Percentiles rank a stretch among this genome's conserved stretches.
phyloP scores from a whole-genome alignment of 768 basidiomycete genomes.

The Mycena maculata region DNA sequence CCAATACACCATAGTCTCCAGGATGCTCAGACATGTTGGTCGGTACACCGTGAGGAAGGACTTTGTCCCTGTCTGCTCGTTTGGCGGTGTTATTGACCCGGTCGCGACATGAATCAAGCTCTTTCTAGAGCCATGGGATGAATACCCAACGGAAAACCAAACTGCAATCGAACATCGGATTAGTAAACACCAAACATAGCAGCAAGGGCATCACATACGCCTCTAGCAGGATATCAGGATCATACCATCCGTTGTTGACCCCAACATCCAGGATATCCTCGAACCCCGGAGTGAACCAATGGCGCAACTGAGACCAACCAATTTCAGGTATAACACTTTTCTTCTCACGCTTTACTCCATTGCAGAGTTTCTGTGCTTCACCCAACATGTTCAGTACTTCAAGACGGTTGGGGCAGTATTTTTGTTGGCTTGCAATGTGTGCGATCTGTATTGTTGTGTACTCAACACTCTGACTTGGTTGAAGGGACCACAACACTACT shows the following conservation, averaged over 20 bases:
- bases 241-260: slow-evolving; percentile 5
- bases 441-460: not conserved
- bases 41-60: not conserved
- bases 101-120: too few species aligned
- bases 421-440: slow-evolving; percentile 45
- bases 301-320: too few species aligned
- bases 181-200: not conserved
- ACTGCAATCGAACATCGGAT: slow-evolving; percentile 41
- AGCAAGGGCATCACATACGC: slow-evolving; percentile 27
- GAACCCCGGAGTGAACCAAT: too few species aligned
- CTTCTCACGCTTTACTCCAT: slow-evolving; percentile 11
- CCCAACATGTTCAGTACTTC: slow-evolving; percentile 42
- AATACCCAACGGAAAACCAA: slow-evolving; percentile 54
- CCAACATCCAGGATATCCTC: slow-evolving; percentile 3
- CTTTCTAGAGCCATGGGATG: too few species aligned
- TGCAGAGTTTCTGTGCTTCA: slow-evolving; percentile 39
- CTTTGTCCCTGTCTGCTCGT: not conserved
- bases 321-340: too few species aligned
- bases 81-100: too few species aligned
- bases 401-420: slow-evolving; percentile 38
- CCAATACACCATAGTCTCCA: not conserved
- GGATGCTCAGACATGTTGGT: slow-evolving; percentile 3
- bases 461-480: not conserved
- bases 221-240: slow-evolving; percentile 36
- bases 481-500: not conserved